Base-by-base conservation (phyloP, 1,284 basidiomycete genomes). In the Acaromyces ingoldii region DNA sequence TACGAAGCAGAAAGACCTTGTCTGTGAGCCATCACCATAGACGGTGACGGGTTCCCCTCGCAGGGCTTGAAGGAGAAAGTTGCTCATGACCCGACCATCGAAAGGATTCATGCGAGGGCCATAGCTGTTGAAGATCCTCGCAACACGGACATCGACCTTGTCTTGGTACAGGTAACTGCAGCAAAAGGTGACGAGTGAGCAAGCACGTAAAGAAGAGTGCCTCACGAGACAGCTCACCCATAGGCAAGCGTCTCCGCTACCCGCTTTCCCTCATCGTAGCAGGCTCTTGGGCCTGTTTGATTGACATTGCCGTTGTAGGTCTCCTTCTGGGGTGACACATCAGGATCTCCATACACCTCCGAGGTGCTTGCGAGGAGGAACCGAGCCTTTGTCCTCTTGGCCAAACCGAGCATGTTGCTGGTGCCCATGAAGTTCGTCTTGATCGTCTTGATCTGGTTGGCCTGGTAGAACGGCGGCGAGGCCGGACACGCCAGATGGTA, bases 281-380 rank as follows among this genome's bases (percentile, higher is more conserved):
- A 97, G 29, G 93, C 92, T 58, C 93, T 86, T 55, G 90, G 89
- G 25, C 93, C 92, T 64, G 92, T 95, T 40, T 91, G 91, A 80
- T 97, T 97, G 71, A 97, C 93, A 76, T 97, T 87, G 42, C 93
- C 67, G 29, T 58, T 56, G 47, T 67, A 67, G 26, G 54, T 56
- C 55, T 95, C 91, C 53, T 81, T 83, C 77, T 98, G 93, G 34
- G 93, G 93, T 77, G 96, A 92, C 44, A 95, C 91, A 76, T 92
- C 89, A 15, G 91, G 91, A 78, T 95, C 91, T 11, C 92, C 92
- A 74, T 97, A 97, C 6, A 97, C 88, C 81, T 97, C 92, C 85
- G 88, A 91, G 24, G 92, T 97, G 59, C 89, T 91, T 57, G 86
- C 86, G 65, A 97, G 91, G 62, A 98, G 80, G 82, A 98, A 97